These are phyloP conservation scores for Flueggea neowawraea DNA, from an alignment of 441 rosid species.

Conservation along the genomic window DNA sequence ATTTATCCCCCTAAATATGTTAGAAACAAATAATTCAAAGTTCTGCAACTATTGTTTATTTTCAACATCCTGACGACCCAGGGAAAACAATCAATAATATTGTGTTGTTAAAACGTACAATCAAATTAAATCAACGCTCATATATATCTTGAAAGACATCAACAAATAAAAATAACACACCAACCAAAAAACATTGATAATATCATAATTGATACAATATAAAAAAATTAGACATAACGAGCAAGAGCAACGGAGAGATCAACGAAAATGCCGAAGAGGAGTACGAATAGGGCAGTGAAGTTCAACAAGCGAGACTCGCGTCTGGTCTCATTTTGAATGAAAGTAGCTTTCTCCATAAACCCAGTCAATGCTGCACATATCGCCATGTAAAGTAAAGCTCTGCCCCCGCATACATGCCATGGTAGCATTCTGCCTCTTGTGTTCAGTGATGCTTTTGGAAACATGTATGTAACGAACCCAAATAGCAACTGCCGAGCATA, in stretches of 20 bases:
- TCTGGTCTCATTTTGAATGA: constrained; percentile 10
- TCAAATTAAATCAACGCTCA: no score
- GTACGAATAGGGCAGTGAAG: constrained; percentile 55
- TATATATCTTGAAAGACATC: no score
- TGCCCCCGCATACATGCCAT: constrained; percentile 76
- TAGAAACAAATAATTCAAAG: no score
- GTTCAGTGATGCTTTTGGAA: constrained; percentile 11
- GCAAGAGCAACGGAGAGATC: constrained; percentile 76
- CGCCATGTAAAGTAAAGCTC: constrained; percentile 69
- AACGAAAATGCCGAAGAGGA: constrained; percentile 74
- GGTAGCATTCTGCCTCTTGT: constrained; percentile 44
- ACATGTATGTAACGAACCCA: constrained; percentile 47
- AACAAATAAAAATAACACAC: no score
- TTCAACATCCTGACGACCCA: no score
- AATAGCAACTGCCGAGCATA: constrained; percentile 52
- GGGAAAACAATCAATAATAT: no score
- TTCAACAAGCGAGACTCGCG: constrained; percentile 62
- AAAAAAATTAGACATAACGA: constrained; percentile 40
- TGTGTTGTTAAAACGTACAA: no score
- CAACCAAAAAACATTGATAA: neutral
- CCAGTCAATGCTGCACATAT: constrained; percentile 81
- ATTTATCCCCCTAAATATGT: no score
- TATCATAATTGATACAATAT: neutral
- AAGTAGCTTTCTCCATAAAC: constrained; percentile 47
- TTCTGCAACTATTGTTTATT: no score